Conservation (phyloP, 768 basidiomycete genomes). For the Pleurotus tuoliensis region DNA sequence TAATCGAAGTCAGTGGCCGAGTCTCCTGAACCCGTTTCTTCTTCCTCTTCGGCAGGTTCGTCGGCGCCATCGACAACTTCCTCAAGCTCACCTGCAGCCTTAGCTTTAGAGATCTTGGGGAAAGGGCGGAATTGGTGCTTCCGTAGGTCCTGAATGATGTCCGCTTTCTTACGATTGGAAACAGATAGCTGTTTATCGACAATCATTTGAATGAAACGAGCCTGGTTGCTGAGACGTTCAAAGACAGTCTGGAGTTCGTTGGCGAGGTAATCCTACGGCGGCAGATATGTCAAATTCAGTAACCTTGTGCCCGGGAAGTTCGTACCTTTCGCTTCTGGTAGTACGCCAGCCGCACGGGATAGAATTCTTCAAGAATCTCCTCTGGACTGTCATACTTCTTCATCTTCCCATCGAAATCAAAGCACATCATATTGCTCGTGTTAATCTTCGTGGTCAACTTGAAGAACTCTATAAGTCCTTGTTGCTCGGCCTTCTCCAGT, state of each 20-base stretch:
- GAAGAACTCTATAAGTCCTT: constrained; percentile 90
- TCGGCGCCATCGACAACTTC: constrained; percentile 50
- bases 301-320: not conserved
- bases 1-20: constrained; percentile 81
- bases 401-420: constrained; percentile 95
- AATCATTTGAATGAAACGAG: constrained; percentile 96
- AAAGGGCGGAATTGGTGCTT: constrained; percentile 86
- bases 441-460: constrained; percentile 80
- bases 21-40: constrained; percentile 22
- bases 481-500: constrained; percentile 82
- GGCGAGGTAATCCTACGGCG: constrained; percentile 72
- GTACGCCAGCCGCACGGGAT: constrained; percentile 78
- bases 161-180: constrained; percentile 83
- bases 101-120: constrained; percentile 72
- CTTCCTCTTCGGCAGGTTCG: constrained; percentile 44
- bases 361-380: constrained; percentile 92
- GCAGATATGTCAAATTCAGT: not conserved
- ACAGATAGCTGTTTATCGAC: constrained; percentile 78
- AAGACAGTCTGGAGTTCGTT: constrained; percentile 75
- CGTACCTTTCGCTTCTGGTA: constrained; percentile 95
- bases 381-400: constrained; percentile 88
- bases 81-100: constrained; percentile 62
- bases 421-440: constrained; percentile 98
- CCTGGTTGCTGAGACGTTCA: constrained; percentile 90
- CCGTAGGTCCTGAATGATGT: constrained; percentile 81